Percentiles rank a stretch among this genome's conserved stretches.
phyloP scores from a whole-genome alignment of 441 rosid species.

The Lepidium campestre region DNA sequence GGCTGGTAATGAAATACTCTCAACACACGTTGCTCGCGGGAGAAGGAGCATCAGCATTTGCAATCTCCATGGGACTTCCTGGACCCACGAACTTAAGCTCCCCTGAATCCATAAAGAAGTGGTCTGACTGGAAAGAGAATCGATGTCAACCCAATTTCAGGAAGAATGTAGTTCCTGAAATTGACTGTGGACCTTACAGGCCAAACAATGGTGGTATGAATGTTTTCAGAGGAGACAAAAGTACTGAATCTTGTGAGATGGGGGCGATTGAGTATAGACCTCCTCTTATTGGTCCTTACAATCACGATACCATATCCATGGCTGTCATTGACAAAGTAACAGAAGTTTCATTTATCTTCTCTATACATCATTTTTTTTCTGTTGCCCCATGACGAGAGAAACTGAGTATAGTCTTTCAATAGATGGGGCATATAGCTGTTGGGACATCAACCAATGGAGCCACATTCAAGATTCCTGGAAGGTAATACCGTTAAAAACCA shows the following conservation, averaged over 20 bases:
- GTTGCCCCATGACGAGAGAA: not conserved
- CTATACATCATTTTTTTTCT: not conserved
- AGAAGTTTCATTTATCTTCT: conserved; percentile 9
- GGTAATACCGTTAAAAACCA: conserved; percentile 33
- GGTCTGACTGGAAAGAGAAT: conserved; percentile 71
- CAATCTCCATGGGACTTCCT: conserved; percentile 86
- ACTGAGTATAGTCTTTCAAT: conserved; percentile 18
- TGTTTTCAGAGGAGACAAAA: conserved; percentile 14
- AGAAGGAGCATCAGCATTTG: conserved; percentile 76
- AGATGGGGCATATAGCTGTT: conserved; percentile 87
- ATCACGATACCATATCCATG: conserved; percentile 90
- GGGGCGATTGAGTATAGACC: conserved; percentile 33
- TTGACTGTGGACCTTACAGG: conserved; percentile 77
- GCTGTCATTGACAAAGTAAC: conserved; percentile 80
- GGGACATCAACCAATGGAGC: conserved; percentile 99
- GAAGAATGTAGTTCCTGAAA: conserved; percentile 58
- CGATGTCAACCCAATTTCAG: conserved; percentile 83
- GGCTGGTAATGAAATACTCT: conserved; percentile 70
- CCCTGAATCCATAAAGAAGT: conserved; percentile 59
- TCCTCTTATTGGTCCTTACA: conserved; percentile 59
- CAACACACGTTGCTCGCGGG: conserved; percentile 83
- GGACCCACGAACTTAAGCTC: conserved; percentile 89
- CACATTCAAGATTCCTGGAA: conserved; percentile 85
- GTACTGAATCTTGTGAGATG: conserved; percentile 26
- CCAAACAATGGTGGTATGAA: conserved; percentile 20